Base-by-base conservation (phyloP, 768 basidiomycete species). In the Hericium alpestre region DNA sequence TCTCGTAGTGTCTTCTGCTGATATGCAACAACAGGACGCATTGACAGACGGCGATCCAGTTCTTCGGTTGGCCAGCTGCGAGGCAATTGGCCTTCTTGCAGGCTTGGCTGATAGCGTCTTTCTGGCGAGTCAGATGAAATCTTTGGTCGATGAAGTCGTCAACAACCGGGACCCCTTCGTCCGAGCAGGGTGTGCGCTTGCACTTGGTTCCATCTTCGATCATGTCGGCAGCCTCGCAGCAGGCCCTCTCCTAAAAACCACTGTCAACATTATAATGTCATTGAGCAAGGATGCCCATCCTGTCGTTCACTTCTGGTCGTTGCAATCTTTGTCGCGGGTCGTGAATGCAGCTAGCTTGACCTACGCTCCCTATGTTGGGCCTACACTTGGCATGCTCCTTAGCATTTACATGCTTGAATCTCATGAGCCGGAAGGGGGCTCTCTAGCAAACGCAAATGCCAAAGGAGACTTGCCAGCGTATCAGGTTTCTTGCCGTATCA, bases 251-350 rank as follows among this genome's bases (percentile, higher is more conserved):
- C 77, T 98, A 58, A 98, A 97, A 70, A 96, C 94, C 0, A 92
- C 94, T 0, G 89, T 95, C 59, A 93, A 96, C 66, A 85, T 98
- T 48, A 76, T 97, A 39, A 90, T 95, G 83, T 95, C 94, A 0
- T 80, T 99, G 18, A 84, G 87, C 69, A 93, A 90, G 59, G 96
- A 99, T 68, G 93, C 95, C 0, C 96, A 98, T 67, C 95, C 96
- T 0, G 79, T 93, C 37, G 96, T 97, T 6, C 95, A 98, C 69
- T 96, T 87, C 66, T 94, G 89, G 84, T 86, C 95, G 2, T 74
- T 97, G 59, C 84, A 81, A 51, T 89, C 96, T 1, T 75, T 99
- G 32, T 82, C 87, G 6, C 78, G 82, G 15, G 94, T 98, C 57
- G 86, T 96, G 67, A 86, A 90, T 65, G 87, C 94, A 3, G 93